Conservation (phyloP, 2,329 filamentous ascomycete genomes). For the Xylariales sp. region DNA sequence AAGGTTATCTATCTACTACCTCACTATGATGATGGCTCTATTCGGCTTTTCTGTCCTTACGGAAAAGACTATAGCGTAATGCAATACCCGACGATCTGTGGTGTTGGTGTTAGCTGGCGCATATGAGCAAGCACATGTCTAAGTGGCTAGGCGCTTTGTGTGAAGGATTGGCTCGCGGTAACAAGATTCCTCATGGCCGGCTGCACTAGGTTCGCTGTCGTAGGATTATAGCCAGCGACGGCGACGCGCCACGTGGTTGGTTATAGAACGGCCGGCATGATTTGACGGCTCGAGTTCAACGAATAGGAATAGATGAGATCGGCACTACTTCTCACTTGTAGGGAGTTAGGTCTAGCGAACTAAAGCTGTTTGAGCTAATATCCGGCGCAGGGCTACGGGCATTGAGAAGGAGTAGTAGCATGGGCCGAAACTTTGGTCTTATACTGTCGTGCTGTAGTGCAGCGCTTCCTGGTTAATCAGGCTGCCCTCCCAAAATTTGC, state of each 20-base stretch:
- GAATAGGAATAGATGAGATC: not conserved
- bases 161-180: not conserved
- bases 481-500: not conserved
- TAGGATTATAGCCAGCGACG: too few relatives aligned
- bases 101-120: conserved; percentile 1
- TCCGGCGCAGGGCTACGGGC: not conserved
- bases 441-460: not conserved
- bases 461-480: not conserved
- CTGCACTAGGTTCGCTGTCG: not conserved
- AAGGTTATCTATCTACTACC: too few relatives aligned
- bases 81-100: not conserved
- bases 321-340: not conserved
- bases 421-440: not conserved
- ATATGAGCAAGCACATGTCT: not conserved
- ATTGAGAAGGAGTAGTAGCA: not conserved
- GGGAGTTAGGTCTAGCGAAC: not conserved
- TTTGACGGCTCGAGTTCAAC: conserved; percentile 3
- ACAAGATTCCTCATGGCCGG: not conserved
- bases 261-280: conserved; percentile 5
- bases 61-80: not conserved
- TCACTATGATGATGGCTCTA: too few relatives aligned
- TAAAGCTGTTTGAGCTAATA: not conserved
- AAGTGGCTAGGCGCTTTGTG: not conserved
- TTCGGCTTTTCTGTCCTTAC: too few relatives aligned
- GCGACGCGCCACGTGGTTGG: not conserved